phyloP scores from a whole-genome alignment of 768 basidiomycete genomes.

The Leucosporidium scottii region DNA sequence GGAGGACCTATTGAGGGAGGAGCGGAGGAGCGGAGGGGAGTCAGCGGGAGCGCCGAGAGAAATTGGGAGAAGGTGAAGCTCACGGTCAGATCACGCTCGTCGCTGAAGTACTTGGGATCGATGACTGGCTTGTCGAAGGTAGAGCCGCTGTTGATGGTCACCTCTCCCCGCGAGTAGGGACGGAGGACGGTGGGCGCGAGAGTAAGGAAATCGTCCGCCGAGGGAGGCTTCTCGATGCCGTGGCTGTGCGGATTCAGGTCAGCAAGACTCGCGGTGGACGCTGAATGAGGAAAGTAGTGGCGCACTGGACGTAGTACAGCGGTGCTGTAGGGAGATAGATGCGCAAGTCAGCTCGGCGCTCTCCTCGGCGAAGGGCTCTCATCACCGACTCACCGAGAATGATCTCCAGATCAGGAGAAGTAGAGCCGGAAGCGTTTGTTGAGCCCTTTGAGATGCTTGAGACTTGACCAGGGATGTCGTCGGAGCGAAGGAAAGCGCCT shows the following conservation, averaged over 20 bases:
- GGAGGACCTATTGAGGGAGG: conserved; percentile 20
- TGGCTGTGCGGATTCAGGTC: not conserved
- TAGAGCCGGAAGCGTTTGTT: conserved; percentile 20
- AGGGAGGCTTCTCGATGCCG: conserved; percentile 5
- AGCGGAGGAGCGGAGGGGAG: no score
- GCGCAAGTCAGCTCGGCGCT: no score
- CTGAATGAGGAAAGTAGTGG: no score
- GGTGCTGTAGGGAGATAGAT: no score
- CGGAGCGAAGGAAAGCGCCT: conserved; percentile 31
- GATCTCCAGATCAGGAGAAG: conserved; percentile 30
- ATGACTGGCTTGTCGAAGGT: conserved; percentile 28
- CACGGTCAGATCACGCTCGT: no score
- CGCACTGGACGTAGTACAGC: conserved; percentile 17
- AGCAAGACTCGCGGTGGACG: no score
- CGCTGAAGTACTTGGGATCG: conserved; percentile 20
- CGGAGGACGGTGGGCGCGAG: conserved; percentile 12
- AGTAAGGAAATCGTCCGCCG: conserved; percentile 18
- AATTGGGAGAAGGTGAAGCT: no score
- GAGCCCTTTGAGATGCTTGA: not conserved
- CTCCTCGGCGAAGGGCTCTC: no score
- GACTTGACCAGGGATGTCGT: conserved; percentile 4
- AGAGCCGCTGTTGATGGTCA: conserved; percentile 15
- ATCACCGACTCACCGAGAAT: conserved; percentile 5
- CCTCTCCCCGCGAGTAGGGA: conserved; percentile 16
- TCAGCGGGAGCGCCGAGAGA: no score